Evolutionary conservation across 371 early-diverging fungal genomes (phyloP).

Genomic region (Fennellomyces sp.): DNA sequence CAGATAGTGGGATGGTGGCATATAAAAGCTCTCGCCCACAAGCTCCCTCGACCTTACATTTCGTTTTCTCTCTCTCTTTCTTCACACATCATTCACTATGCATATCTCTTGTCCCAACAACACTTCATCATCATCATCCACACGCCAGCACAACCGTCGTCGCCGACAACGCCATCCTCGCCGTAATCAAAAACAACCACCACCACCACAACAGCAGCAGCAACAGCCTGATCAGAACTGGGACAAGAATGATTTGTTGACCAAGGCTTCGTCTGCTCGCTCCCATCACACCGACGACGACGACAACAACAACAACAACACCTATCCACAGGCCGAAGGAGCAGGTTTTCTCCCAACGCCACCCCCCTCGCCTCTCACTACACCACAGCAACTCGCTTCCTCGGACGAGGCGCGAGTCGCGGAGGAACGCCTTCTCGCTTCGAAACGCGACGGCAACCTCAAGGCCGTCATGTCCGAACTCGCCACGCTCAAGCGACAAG

Average conservation of each 20-base stretch:
- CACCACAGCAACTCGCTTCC: constrained; percentile 5
- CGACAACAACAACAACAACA: neutral
- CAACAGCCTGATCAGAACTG: constrained; percentile 4
- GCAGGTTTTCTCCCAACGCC: constrained; percentile 8
- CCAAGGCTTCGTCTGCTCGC: constrained; percentile 4
- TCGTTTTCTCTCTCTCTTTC: neutral
- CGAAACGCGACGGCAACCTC: constrained; percentile 37
- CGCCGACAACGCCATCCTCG: neutral
- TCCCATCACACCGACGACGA: neutral
- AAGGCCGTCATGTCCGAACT: constrained; percentile 34
- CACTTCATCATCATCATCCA: neutral
- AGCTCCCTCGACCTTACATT: neutral
- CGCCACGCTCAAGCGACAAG: constrained; percentile 35
- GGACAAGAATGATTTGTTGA: neutral
- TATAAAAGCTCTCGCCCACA: neutral
- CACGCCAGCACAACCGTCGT: neutral
- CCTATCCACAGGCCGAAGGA: neutral
- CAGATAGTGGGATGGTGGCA: neutral
- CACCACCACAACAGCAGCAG: neutral
- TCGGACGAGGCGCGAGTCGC: constrained; percentile 1
- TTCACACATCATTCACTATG: neutral
- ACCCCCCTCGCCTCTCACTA: constrained; percentile 6
- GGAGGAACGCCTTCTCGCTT: constrained; percentile 21
- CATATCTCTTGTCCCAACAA: neutral
- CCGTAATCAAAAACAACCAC: neutral